Percentiles rank a stretch among this genome's conserved stretches.
Evolutionary conservation across 2,329 filamentous ascomycete species (phyloP).

Genomic region (Paecilomyces sp.): DNA sequence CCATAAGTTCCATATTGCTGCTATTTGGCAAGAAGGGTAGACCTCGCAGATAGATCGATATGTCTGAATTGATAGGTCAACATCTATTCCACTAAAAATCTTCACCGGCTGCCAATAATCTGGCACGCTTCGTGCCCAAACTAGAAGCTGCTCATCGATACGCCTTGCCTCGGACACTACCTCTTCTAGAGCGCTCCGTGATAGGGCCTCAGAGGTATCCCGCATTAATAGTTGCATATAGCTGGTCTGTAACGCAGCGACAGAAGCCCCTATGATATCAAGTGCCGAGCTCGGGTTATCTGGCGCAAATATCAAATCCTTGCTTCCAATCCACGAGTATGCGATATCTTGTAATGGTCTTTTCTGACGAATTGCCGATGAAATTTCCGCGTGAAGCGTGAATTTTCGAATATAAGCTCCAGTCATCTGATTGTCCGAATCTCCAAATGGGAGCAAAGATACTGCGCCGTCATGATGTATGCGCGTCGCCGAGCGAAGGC

Average conservation of each 20-base stretch:
- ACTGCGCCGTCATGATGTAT: neutral
- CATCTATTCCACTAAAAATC: slow-evolving; percentile 11
- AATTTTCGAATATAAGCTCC: slow-evolving; percentile 7
- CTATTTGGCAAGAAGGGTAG: slow-evolving; percentile 15
- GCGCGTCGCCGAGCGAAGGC: neutral
- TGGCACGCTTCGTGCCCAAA: slow-evolving; percentile 8
- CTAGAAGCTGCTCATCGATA: slow-evolving; percentile 5
- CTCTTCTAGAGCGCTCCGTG: neutral
- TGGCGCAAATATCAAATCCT: slow-evolving; percentile 5
- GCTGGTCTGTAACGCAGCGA: neutral
- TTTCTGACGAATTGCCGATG: slow-evolving; percentile 12
- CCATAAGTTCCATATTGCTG: slow-evolving; percentile 5
- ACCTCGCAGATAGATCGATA: slow-evolving; percentile 14
- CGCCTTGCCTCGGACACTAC: neutral
- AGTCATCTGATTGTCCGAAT: neutral
- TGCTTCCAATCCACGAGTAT: slow-evolving; percentile 8
- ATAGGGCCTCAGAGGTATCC: neutral
- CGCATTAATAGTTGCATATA: neutral
- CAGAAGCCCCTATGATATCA: neutral
- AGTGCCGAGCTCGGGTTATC: neutral
- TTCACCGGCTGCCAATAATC: slow-evolving; percentile 11
- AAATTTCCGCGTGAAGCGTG: slow-evolving; percentile 13
- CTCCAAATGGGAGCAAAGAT: neutral
- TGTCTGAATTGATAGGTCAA: slow-evolving; percentile 12
- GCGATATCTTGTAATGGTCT: slow-evolving; percentile 4